Evolutionary conservation across 2,329 filamentous ascomycete species (phyloP).

Genomic region (Ophiostoma pallidulum): DNA sequence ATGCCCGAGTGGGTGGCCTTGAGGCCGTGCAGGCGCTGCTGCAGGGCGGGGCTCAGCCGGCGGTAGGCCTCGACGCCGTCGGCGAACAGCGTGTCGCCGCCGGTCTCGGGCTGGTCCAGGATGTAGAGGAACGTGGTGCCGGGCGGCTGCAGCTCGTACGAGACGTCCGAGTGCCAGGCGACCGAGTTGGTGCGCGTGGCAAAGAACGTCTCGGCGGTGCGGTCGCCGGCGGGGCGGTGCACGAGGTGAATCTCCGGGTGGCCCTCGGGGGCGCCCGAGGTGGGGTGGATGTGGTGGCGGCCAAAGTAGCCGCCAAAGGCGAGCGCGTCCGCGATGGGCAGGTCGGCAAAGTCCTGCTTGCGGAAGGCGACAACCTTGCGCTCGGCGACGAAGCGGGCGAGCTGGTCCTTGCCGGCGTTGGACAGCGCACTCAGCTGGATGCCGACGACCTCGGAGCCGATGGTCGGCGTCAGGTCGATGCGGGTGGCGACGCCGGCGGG

Average conservation of each 20-base stretch:
- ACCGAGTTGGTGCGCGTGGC: conserved; percentile 64
- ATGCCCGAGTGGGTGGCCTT: conserved; percentile 71
- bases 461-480: conserved; percentile 55
- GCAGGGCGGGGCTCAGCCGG: conserved; percentile 61
- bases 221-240: conserved; percentile 59
- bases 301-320: conserved; percentile 52
- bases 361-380: conserved; percentile 63
- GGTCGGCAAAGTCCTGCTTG: conserved; percentile 55
- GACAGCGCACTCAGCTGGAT: conserved; percentile 56
- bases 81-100: conserved; percentile 77
- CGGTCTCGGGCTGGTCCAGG: conserved; percentile 69
- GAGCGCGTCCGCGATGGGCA: conserved; percentile 55
- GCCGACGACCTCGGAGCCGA: conserved; percentile 58
- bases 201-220: conserved; percentile 50
- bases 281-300: conserved; percentile 63
- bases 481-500: conserved; percentile 34
- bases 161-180: conserved; percentile 31
- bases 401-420: conserved; percentile 56
- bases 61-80: conserved; percentile 75
- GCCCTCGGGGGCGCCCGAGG: conserved; percentile 58
- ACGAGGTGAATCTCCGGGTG: conserved; percentile 63
- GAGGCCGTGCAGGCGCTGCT: conserved; percentile 69
- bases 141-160: conserved; percentile 9
- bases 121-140: conserved; percentile 85
- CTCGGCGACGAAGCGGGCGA: conserved; percentile 59